Conservation (phyloP, 805 yeast species). For the Schwanniomyces vanrijiae region DNA sequence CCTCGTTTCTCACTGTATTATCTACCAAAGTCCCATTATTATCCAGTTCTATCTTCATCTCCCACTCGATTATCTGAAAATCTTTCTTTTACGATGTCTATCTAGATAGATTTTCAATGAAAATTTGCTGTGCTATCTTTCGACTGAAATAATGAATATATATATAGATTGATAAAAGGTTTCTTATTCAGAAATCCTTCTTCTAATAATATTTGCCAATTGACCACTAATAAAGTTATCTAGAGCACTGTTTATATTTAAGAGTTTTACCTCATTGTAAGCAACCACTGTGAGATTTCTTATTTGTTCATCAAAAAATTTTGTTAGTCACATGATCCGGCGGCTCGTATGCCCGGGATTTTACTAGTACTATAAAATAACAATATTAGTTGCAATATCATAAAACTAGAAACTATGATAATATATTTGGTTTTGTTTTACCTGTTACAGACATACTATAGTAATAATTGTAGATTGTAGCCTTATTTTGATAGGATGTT, state of each 20-base stretch:
- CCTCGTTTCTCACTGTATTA: neutral
- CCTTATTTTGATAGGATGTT: too few relatives aligned
- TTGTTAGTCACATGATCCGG: neutral
- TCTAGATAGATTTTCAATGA: neutral
- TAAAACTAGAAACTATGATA: too few relatives aligned
- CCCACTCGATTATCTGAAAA: neutral
- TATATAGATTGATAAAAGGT: neutral
- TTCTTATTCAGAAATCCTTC: neutral
- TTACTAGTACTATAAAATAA: neutral
- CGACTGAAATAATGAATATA: neutral
- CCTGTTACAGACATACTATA: too few relatives aligned
- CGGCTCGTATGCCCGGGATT: neutral
- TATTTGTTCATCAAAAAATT: conserved; percentile 1
- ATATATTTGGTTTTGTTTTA: too few relatives aligned
- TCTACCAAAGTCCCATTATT: neutral
- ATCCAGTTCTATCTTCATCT: neutral
- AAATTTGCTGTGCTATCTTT: neutral
- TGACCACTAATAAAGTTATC: neutral
- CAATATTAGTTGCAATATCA: too few relatives aligned
- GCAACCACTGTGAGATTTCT: neutral
- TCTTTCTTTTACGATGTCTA: neutral
- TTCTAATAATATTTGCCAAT: neutral
- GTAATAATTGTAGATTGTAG: too few relatives aligned
- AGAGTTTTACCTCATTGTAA: neutral
- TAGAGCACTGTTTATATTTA: neutral